phyloP scores from a whole-genome alignment of 2,329 filamentous ascomycete genomes.

The Graphilbum sp. region DNA sequence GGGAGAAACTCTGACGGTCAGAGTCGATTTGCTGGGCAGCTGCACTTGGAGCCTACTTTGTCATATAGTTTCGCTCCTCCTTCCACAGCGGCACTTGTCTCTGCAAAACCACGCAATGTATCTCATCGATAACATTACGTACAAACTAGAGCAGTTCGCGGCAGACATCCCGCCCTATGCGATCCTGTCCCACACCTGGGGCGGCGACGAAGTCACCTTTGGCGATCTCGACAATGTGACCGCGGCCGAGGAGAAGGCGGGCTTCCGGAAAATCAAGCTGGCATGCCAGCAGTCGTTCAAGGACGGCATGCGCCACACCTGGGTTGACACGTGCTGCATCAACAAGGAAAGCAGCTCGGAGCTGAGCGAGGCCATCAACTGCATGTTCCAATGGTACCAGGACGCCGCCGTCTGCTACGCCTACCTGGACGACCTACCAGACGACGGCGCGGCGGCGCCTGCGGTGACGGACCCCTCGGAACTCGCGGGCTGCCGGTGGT shows the following conservation, averaged over 20 bases:
- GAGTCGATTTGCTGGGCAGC: no score
- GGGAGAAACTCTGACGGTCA: no score
- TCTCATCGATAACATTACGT: no score
- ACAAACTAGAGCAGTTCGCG: no score
- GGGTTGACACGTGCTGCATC: conserved; percentile 11
- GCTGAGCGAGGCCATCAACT: conserved; percentile 8
- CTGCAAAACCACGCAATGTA: no score
- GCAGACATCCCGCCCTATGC: no score
- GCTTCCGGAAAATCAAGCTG: neutral
- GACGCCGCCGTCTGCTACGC: conserved; percentile 5
- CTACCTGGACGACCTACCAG: conserved; percentile 3
- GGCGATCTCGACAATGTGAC: neutral
- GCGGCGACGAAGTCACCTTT: neutral
- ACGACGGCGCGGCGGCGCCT: neutral
- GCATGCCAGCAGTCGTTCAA: neutral
- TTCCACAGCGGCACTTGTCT: no score
- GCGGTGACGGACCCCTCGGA: neutral
- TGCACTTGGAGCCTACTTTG: no score
- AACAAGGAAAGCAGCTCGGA: conserved; percentile 8
- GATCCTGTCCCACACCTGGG: neutral
- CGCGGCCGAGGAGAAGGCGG: no score
- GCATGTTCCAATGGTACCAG: conserved; percentile 9
- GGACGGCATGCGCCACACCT: conserved; percentile 2
- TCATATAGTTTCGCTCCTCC: no score
- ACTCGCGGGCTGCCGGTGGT: conserved; percentile 13